phyloP scores from a whole-genome alignment of 805 yeast genomes.

The Tetrapisispora fleetii region DNA sequence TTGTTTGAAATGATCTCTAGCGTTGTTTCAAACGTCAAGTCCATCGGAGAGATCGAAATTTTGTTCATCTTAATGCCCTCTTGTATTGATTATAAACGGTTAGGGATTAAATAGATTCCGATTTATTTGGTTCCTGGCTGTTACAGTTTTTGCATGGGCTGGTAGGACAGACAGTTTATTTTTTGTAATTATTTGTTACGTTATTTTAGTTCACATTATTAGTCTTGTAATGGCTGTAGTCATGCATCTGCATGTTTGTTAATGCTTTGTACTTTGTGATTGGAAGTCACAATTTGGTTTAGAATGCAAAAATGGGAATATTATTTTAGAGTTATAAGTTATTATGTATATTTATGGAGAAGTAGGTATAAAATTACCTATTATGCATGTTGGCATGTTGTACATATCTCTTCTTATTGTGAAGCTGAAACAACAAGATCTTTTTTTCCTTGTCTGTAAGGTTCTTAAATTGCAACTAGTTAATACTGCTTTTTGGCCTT shows the following conservation, averaged over 20 bases:
- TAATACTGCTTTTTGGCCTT: constrained; percentile 88
- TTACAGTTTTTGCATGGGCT: constrained; percentile 41
- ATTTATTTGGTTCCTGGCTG: not conserved
- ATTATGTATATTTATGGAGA: constrained; percentile 6
- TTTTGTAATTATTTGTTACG: not conserved
- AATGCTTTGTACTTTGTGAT: too few species aligned
- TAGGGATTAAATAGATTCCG: not conserved
- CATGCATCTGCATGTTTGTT: too few species aligned
- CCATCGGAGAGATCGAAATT: constrained; percentile 47
- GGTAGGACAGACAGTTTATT: constrained; percentile 51
- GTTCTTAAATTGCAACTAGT: constrained; percentile 85
- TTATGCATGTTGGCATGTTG: constrained; percentile 91
- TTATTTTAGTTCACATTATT: too few species aligned
- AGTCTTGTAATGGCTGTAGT: too few species aligned
- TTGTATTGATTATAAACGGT: constrained; percentile 23
- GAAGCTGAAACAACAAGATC: constrained; percentile 87
- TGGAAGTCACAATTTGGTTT: too few species aligned
- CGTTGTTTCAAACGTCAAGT: constrained; percentile 52
- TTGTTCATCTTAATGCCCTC: constrained; percentile 64
- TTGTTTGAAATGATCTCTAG: constrained; percentile 39
- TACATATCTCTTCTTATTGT: constrained; percentile 88
- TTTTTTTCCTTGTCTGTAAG: constrained; percentile 67
- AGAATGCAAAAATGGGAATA: not conserved
- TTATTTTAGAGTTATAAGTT: too few species aligned
- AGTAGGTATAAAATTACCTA: constrained; percentile 89